A percentile compares a stretch with the other conserved stretches of the same genome.
Evolutionary conservation across 1,284 basidiomycete species (phyloP).

Genomic region (Tilletiaria anomala): DNA sequence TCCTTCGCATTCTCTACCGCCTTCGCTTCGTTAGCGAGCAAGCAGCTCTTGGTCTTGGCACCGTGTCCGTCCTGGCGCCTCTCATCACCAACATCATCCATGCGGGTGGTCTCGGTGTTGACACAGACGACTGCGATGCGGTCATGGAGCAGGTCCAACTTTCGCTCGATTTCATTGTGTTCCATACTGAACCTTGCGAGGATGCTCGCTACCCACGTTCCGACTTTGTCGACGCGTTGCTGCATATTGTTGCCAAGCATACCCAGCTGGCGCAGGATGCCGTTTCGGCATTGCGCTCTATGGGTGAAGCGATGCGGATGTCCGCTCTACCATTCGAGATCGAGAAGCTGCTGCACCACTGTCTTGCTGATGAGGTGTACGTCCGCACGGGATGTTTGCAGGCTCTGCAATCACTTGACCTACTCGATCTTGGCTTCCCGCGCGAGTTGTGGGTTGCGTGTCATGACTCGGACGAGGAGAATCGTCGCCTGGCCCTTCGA

Average conservation of each 20-base stretch:
- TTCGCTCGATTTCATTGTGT: conserved; percentile 67
- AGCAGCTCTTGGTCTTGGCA: conserved; percentile 64
- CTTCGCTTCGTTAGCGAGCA: conserved; percentile 70
- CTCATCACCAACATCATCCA: conserved; percentile 59
- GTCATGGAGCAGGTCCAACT: conserved; percentile 76
- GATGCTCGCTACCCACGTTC: conserved; percentile 23
- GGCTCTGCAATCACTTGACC: conserved; percentile 77
- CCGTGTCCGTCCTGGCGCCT: conserved; percentile 68
- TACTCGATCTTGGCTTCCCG: conserved; percentile 88
- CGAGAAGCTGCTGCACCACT: conserved; percentile 52
- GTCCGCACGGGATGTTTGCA: conserved; percentile 83
- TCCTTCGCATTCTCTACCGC: conserved; percentile 74
- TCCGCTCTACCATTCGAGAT: conserved; percentile 56
- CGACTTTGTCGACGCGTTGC: conserved; percentile 53
- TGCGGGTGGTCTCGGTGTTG: conserved; percentile 53
- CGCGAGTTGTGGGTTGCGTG: conserved; percentile 74
- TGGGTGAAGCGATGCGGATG: conserved; percentile 65
- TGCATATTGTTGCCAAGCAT: conserved; percentile 62
- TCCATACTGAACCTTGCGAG: conserved; percentile 72
- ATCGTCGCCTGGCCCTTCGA: conserved; percentile 62
- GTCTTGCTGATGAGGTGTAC: conserved; percentile 73
- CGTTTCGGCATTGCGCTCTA: conserved; percentile 63
- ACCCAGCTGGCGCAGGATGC: conserved; percentile 74
- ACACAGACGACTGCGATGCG: conserved; percentile 51
- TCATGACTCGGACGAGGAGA: conserved; percentile 85